Conservation (phyloP, 2,329 filamentous ascomycete genomes). For the Zymoseptoria tritici region DNA sequence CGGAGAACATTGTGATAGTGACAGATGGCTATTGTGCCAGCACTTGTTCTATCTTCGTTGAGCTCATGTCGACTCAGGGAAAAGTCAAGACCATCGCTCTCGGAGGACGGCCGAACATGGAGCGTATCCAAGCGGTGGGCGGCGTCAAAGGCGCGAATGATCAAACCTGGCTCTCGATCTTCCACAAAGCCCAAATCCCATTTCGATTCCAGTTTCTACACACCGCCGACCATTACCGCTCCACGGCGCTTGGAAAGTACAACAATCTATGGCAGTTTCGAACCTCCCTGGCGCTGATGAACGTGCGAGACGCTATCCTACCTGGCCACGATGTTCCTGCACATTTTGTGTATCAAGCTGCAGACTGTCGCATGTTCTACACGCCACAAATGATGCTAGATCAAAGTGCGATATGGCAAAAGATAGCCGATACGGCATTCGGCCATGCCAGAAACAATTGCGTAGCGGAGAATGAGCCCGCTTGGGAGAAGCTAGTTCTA, state of each 20-base stretch:
- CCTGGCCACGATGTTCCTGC: too few relatives aligned
- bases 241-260: conserved; percentile 23
- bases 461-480: too few relatives aligned
- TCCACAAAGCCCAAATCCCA: conserved; percentile 13
- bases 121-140: conserved; percentile 37
- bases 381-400: conserved; percentile 30
- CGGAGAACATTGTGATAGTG: conserved; percentile 35
- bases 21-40: conserved; percentile 38
- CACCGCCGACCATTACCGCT: conserved; percentile 22
- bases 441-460: too few relatives aligned
- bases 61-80: conserved; percentile 36
- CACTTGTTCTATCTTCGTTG: conserved; percentile 36
- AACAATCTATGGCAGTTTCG: conserved; percentile 22
- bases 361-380: conserved; percentile 36
- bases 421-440: too few relatives aligned
- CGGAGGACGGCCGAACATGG: conserved; percentile 32
- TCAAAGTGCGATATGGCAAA: conserved; percentile 33
- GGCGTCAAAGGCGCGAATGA: conserved; percentile 35
- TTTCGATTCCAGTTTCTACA: conserved; percentile 21
- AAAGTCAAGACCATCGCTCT: conserved; percentile 32
- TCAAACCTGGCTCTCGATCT: conserved; percentile 19
- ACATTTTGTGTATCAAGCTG: conserved; percentile 37
- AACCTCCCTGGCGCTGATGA: conserved; percentile 19
- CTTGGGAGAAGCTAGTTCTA: too few relatives aligned
- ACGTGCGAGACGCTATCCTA: too few relatives aligned